Evolutionary conservation across 1,284 basidiomycete species (phyloP), one percentile per base, ranked within the genome.

Genomic region (Xerocomus amazonicus): DNA sequence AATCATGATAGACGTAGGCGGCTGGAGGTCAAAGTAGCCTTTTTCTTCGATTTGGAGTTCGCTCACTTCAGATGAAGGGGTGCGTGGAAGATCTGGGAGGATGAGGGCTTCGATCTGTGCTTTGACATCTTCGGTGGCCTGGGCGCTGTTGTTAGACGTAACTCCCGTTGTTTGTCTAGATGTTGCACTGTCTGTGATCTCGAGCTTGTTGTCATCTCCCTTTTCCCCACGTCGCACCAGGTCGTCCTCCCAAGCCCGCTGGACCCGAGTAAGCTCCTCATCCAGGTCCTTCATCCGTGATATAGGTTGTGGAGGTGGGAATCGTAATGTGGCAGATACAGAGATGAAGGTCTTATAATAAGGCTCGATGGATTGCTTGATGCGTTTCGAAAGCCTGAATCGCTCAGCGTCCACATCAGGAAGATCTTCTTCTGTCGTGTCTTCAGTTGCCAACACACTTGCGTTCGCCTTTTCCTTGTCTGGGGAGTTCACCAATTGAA

Each of bases 281-380:
- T 96, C 92, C 9, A 96, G 73, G 56, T 91, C 83, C 58, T 90
- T 90, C 90, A 97, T 94, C 52, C 80, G 79, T 4, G 81, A 76
- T 31, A 98, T 81, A 3, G 92, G 88, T 59, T 90, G 85, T 1
- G 95, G 95, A 13, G 94, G 93, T 12, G 87, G 87, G 65, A 96
- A 94, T 10, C 90, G 83, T 35, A 97, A 74, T 0, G 92, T 91
- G 0, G 93, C 88, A 6, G 92, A 96, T 31, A 92, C 90, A 1
- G 92, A 96, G 23, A 97, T 87, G 58, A 92, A 90, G 0, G 90
- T 94, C 52, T 75, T 81, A 55, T 79, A 73, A 65, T 96, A 98
- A 0, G 90, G 90, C 37, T 87, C 79, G 13, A 97, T 74, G 0
- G 90, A 85, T 48, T 84, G 75, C 42, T 90, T 82, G 37, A 95